Evolutionary conservation across 2,329 filamentous ascomycete species (phyloP), one percentile per base, ranked within the genome.

Genomic region (Aspergillus novoparasiticus): DNA sequence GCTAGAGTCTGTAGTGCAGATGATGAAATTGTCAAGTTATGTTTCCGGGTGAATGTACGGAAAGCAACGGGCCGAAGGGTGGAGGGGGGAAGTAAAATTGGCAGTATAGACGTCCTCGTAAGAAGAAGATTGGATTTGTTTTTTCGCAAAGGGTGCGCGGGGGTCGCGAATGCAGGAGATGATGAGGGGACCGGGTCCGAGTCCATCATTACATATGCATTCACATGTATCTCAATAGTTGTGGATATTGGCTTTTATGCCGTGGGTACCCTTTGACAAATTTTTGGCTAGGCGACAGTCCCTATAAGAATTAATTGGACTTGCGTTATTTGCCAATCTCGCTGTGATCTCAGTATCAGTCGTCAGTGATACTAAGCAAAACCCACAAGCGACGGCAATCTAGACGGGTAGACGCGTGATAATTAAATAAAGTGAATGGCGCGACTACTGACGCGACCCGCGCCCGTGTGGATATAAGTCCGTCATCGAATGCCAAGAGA

Each of bases 41-140:
- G 93, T 75, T 98, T 99, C 79, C 97, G 97, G 2, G 95, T 99
- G 69, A 99, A 96, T 0, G 92, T 96, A 54, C 95, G 89, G 74
- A 99, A 98, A 10, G 95, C 96, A 23, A 98, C 84, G 2, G 95
- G 94, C 66, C 96, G 86, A 46, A 99, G 82, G 0, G 92, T 96
- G 11, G 93, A 88, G 0, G 94, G 91, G 4, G 94, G 94, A 5
- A 99, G 88, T 41, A 96, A 84, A 62, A 99, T 95, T 4, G 95
- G 93, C 1, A 99, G 84, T 55, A 98, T 91, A 8, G 88, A 85
- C 6, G 83, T 78, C 64, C 83, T 84, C 28, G 84, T 84, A 14
- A 88, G 84, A 69, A 86, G 73, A 72, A 65, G 73, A 73, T 70
- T 73, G 39, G 67, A 68, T 68, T 83, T 84, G 59, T 71, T 73